Evolutionary conservation across 73 alveolate genomes (phyloP), one percentile per base, ranked within the genome.

Genomic region (Tetrahymena elliotti): DNA sequence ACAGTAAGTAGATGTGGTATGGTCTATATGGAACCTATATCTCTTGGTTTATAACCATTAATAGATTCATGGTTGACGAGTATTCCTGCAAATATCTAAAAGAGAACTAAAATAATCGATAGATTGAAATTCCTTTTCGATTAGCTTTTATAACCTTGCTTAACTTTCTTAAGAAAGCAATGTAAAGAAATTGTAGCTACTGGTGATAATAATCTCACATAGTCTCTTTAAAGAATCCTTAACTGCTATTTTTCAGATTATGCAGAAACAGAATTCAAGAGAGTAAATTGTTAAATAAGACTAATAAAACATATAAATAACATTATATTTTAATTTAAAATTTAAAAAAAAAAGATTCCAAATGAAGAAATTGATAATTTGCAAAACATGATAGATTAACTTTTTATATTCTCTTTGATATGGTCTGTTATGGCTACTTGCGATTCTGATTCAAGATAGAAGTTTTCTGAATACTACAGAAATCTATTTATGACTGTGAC

Each of bases 391-490:
- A 96, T 99, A 53, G 98, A 97, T 93, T 97, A 98, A 34, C 96
- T 97, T 12, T 98, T 98, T 96, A 96, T 97, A 83, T 99, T 96
- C 54, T 98, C 99, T 18, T 39, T 98, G 11, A 95, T 98, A 52
- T 99, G 99, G 99, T 97, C 99, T 11, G 82, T 99, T 93, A 99
- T 99, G 52, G 98, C 97, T 2, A 99, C 99, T 13, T 97, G 99
- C 31, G 98, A 98, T 94, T 97, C 96, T 35, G 99, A 98, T 39
- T 99, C 99, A 36, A 98, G 99, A 97, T 94, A 96, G 92, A 98
- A 98, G 82, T 98, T 99, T 54, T 97, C 98, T 94, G 94, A 97
- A 52, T 98, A 96, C 94, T 94, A 98, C 53, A 97, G 99, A 95
- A 98, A 97, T 82, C 95, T 96, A 82, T 94, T 98, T 93, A 38